Base-by-base conservation (phyloP, 2,329 filamentous ascomycete species). In the Ascochyta viciae-villosae region DNA sequence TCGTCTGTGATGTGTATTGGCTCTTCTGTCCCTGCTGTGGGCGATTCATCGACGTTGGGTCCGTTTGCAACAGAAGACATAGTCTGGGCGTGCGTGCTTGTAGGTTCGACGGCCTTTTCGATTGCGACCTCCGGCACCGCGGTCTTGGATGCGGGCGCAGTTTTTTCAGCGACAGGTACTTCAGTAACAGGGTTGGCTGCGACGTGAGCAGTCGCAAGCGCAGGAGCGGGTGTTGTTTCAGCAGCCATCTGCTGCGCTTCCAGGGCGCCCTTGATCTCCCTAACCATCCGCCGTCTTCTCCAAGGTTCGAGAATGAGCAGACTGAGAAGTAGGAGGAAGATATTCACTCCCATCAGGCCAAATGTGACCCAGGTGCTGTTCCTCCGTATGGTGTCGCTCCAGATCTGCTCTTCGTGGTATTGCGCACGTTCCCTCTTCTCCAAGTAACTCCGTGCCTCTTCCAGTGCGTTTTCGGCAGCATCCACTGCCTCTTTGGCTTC, bases 331-430 rank as follows among this genome's bases (percentile, higher is more conserved):
- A 99, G 91, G 42, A 99, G 78, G 58, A 98, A 75, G 29, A 98
- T 90, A 73, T 99, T 99, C 70, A 98, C 86, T 23, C 94, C 94
- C 95, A 99, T 99, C 59, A 99, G 80, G 0, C 94, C 95, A 87
- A 96, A 98, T 0, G 95, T 99, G 33, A 96, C 94, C 95, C 95
- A 99, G 0, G 95, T 99, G 74, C 90, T 95, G 82, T 96, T 96
- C 63, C 95, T 84, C 33, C 95, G 85, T 73, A 99, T 99, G 67
- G 96, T 94, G 75, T 99, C 95, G 72, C 91, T 96, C 95, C 95
- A 99, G 53, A 99, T 96, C 80, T 99, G 95, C 80, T 99, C 95
- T 78, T 99, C 95, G 76, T 99, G 95, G 77, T 99, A 99, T 58
- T 96, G 87, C 59, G 90, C 90, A 47, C 97, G 81, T 66, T 98